Base-by-base conservation (phyloP, 2,329 filamentous ascomycete genomes). In the Ophiostoma tasmaniense region DNA sequence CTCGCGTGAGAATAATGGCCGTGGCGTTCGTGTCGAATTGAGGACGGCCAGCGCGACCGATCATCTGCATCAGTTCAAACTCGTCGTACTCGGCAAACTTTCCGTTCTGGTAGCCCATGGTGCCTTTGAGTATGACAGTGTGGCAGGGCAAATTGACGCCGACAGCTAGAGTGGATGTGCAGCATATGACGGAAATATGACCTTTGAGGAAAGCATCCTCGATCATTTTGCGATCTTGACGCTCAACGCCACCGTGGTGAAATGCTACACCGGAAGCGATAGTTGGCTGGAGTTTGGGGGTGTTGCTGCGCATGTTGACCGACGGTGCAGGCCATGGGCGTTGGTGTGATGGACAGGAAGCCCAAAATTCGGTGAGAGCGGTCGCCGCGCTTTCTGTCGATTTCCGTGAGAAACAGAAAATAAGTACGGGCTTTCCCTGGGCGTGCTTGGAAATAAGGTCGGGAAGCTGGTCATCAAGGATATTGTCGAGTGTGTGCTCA, bases 41-140 rank as follows among this genome's bases (percentile, higher is more conserved):
- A 6, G 92, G 92, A 25, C 92, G 83, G 1, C 92, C 92, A 66
- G 92, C 92, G 72, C 92, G 87, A 7, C 92, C 92, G 66, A 96
- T 84, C 92, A 96, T 96, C 74, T 96, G 92, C 89, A 94, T 94
- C 71, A 94, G 85, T 73, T 96, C 92, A 5, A 96, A 81, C 75
- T 95, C 91, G 0, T 90, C 88, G 73, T 92, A 93, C 75, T 95
- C 91, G 68, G 87, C 85, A 50, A 85, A 74, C 8, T 78, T 82
- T 7, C 83, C 81, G 69, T 87, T 84, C 69, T 86, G 85, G 77
- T 87, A 93, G 0, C 83, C 81, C 3, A 88, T 83, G 0, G 92
- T 96, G 28, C 91, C 90, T 76, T 96, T 96, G 68, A 96, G 85
- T 11, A 96, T 87, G 3, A 93, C 91, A 2, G 93, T 85, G 75